Percentiles rank a stretch among this genome's conserved stretches.
Evolutionary conservation across 805 yeast genomes (phyloP).

Genomic region (Wickerhamiella parazyma): DNA sequence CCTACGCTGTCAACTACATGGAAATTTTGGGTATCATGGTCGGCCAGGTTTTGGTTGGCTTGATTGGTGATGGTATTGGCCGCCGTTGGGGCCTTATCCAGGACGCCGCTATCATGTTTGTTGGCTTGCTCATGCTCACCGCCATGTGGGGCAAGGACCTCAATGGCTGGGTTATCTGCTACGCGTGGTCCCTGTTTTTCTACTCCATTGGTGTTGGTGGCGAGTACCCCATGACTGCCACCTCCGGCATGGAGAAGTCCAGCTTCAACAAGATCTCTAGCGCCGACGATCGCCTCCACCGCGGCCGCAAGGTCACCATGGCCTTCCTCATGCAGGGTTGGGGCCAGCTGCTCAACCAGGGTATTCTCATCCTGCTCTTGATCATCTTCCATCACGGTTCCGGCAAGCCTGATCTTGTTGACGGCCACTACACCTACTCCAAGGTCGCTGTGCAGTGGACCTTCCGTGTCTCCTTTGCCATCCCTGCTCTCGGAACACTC

Average conservation of each 20-base stretch:
- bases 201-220: constrained; percentile 45
- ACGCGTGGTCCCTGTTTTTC: constrained; percentile 36
- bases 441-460: constrained; percentile 28
- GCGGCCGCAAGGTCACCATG: constrained; percentile 27
- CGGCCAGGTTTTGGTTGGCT: constrained; percentile 47
- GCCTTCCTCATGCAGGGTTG: constrained; percentile 27
- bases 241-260: constrained; percentile 49
- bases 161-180: constrained; percentile 42
- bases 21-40: constrained; percentile 38
- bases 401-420: constrained; percentile 14
- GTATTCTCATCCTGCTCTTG: constrained; percentile 19
- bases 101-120: constrained; percentile 43
- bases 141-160: constrained; percentile 45
- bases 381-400: constrained; percentile 24
- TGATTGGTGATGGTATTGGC: constrained; percentile 44
- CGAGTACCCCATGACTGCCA: constrained; percentile 53
- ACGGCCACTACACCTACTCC: constrained; percentile 19
- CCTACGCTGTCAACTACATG: constrained; percentile 25
- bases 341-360: constrained; percentile 26
- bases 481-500: constrained; percentile 28
- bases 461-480: constrained; percentile 27
- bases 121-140: constrained; percentile 45
- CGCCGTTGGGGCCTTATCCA: constrained; percentile 47
- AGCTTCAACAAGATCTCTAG: constrained; percentile 22
- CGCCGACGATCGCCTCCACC: constrained; percentile 27